Base-by-base conservation (phyloP, 2,329 filamentous ascomycete species). In the Thelonectria rubi region DNA sequence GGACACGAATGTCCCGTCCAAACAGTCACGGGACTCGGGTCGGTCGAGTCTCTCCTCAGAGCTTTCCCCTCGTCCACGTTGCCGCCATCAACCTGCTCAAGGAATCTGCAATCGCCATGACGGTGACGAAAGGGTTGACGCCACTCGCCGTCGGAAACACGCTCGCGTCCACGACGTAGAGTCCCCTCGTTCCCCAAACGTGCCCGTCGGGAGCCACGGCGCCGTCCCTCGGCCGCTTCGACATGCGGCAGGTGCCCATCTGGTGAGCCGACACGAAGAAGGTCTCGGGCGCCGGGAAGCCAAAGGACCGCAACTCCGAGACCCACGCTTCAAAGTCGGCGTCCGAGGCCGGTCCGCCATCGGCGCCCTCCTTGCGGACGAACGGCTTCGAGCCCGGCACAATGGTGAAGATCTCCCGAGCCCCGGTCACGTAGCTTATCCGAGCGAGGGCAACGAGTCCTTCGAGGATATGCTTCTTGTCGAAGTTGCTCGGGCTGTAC, bases 111-210 rank as follows among this genome's bases (percentile, higher is more conserved):
- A 89, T 84, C 0, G 84, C 86, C 89, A 92, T 91, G 55, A 79
- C 84, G 2, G 89, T 91, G 21, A 91, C 78, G 88, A 92, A 92
- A 2, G 90, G 90, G 72, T 92, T 92, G 8, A 91, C 89, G 0
- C 90, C 90, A 69, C 86, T 90, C 2, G 89, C 88, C 50, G 83
- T 87, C 0, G 88, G 90, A 56, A 92, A 89, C 2, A 91, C 85
- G 72, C 87, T 91, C 30, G 89, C 86, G 74, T 93, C 90, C 5
- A 85, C 84, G 9, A 92, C 84, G 70, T 86, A 91, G 65, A 92
- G 67, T 0, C 81, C 82, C 63, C 86, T 77, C 0, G 80, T 81
- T 0, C 84, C 88, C 87, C 88, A 92, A 2, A 91, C 83, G 55
- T 73, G 77, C 0, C 86, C 85, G 52, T 74, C 74, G 1, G 77